Base-by-base conservation (phyloP, 169 alveolate genomes). In the Plasmodium yoelii region DNA sequence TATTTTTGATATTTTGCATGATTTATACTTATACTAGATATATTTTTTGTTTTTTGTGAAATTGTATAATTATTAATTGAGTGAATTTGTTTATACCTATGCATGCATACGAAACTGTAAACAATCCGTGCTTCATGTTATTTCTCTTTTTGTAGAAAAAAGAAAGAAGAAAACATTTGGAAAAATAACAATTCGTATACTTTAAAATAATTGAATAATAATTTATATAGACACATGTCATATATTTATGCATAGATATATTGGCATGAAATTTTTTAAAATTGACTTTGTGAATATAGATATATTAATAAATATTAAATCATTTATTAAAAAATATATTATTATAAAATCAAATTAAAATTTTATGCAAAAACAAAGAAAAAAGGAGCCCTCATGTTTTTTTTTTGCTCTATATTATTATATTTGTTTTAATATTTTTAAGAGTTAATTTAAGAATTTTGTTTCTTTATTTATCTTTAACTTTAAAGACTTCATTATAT, bases 111-210 rank as follows among this genome's bases (percentile, higher is more conserved):
- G 18, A 70, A 51, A 70, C 18, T 24, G 22, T 53, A 22, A 55
- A 53, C 28, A 53, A n/a, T n/a, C n/a, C n/a, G 28, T 72, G 1
- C 39, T 56, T 46, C 49, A 28, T 68, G 24, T 60, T 39, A 6
- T 28, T 51, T 12, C 15, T 49, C 87, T 22, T 12, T 44, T 56
- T 68, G 55, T 60, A 84, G 91, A 56, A 69, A 59, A 19, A 84
- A 84, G 74, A 84, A 84, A 39, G 91, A 84, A 68, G 91, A 84
- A 12, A 84, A 59, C 74, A 84, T 84, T 19, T 84, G 91, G 91
- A 70, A 84, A 51, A 64, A 44, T 10, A 46, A 22, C 47, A 84
- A 46, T 69, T 44, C 91, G 7, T 68, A 84, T 51, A 73, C 60
- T 56, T 13, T 57, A 64, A 51, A 46, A 26, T 64, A 77, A 61